Evolutionary conservation across 176 grass and related monocot genomes (phyloP).

Genomic region (Calamus simplicifolius): DNA sequence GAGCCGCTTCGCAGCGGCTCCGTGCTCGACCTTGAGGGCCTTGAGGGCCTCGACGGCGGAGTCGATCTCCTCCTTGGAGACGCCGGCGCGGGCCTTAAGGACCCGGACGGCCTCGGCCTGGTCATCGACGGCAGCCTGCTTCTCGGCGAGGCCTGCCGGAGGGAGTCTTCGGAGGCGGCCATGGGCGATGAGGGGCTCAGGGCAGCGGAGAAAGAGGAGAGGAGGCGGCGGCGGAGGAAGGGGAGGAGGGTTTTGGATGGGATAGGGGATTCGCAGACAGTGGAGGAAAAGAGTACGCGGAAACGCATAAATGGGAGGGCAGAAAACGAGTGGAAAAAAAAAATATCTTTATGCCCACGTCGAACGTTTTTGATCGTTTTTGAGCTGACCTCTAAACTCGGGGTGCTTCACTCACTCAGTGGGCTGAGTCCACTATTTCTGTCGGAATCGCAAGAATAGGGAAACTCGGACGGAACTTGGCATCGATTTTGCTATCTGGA

Average conservation of each 20-base stretch:
- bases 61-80: slow-evolving; percentile 31
- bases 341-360: background rate
- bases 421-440: too few relatives aligned
- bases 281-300: slow-evolving; percentile 16
- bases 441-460: too few relatives aligned
- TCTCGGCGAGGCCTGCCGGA: slow-evolving; percentile 53
- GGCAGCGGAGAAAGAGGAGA: background rate
- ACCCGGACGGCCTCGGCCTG: slow-evolving; percentile 46
- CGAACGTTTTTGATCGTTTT: too few relatives aligned
- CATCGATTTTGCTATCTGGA: too few relatives aligned
- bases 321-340: slow-evolving; percentile 4
- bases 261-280: slow-evolving; percentile 26
- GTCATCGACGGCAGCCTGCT: slow-evolving; percentile 41
- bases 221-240: slow-evolving; percentile 19
- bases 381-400: too few relatives aligned
- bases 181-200: background rate
- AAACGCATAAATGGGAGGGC: slow-evolving; percentile 40
- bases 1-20: slow-evolving; percentile 41
- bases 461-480: too few relatives aligned
- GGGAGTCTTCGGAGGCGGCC: slow-evolving; percentile 42
- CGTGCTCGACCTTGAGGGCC: slow-evolving; percentile 46
- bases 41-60: slow-evolving; percentile 51
- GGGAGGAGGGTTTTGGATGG: slow-evolving; percentile 4
- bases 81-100: slow-evolving; percentile 31
- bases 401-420: too few relatives aligned